Evolutionary conservation across 2,329 filamentous ascomycete genomes (phyloP), one percentile per base, ranked within the genome.

Genomic region (Rhytidhysteron rufulum): DNA sequence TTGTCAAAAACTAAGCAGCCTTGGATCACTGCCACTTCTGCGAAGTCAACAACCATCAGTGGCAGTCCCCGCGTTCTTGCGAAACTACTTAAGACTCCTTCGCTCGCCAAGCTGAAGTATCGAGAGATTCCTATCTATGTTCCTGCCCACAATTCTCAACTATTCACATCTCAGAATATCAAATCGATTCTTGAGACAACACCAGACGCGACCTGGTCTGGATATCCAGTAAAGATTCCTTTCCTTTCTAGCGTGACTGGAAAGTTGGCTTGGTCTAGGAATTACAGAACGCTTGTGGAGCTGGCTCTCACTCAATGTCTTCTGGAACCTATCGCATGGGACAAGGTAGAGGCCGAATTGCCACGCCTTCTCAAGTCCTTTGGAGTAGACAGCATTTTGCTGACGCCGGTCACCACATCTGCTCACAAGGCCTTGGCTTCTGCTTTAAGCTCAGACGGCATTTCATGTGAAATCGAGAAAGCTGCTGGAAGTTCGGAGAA

Each of bases 131-230:
- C 73, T 5, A 69, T 78, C 19, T 73, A 71, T 45, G 74, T 71
- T n/a, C 73, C 75, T 30, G 77, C 77, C 50, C 74, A 78, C 57
- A 73, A 74, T 7, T 57, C 64, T 18, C 75, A 77, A 49, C 62
- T 78, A 2, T 75, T 74, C 50, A 66, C 63, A 45, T 52, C 66
- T 27, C 61, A 58, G 21, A 72, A 77, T 40, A 53, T 74, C 31
- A 63, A 70, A 19, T 65, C 66, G 39, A 71, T 77, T 21, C 52
- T 77, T 17, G 55, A 57, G 39, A 60, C 55, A 51, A 51, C 54
- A 36, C 66, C 67, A 27, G 46, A 48, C n/a, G 59, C 60, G 18
- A 45, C 66, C 29, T 50, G 69, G 4, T 65, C 69, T 53, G 70
- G 67, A 30, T 57, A 66, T 5, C 51, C 56, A 21, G 64, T 62